Evolutionary conservation across 768 basidiomycete genomes (phyloP).

Genomic region (Cytidiella melzeri): DNA sequence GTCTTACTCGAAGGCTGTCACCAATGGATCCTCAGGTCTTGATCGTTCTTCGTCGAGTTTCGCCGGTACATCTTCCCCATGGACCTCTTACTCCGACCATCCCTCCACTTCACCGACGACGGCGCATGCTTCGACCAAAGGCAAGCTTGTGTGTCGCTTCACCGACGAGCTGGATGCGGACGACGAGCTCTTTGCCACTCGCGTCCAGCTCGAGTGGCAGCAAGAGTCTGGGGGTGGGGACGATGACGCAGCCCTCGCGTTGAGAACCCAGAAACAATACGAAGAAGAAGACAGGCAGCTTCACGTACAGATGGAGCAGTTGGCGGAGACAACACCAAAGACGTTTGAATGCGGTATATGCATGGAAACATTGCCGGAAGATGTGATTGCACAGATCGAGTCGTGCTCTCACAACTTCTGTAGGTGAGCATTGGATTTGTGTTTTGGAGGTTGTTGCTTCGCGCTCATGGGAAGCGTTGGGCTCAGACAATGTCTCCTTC

Average conservation of each 20-base stretch:
- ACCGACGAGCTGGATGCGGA: constrained; percentile 6
- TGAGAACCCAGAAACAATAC: constrained; percentile 29
- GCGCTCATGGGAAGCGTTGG: too few relatives aligned
- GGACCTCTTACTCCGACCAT: too few relatives aligned
- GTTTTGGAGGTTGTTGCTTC: not conserved
- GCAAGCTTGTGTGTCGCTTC: constrained; percentile 2
- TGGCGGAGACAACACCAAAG: constrained; percentile 24
- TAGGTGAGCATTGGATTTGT: constrained; percentile 5
- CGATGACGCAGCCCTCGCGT: constrained; percentile 20
- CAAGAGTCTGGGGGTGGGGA: too few relatives aligned
- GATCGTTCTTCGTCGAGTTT: not conserved
- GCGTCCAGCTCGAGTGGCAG: constrained; percentile 9
- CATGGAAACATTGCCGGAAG: constrained; percentile 8
- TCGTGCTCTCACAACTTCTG: constrained; percentile 13
- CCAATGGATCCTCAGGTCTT: not conserved
- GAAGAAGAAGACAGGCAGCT: constrained; percentile 37
- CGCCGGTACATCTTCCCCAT: not conserved
- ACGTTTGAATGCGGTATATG: constrained; percentile 49
- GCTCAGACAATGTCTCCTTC: constrained; percentile 9
- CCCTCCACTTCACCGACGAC: too few relatives aligned
- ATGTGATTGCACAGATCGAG: constrained; percentile 4
- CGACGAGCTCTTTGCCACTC: constrained; percentile 11
- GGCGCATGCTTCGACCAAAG: too few relatives aligned
- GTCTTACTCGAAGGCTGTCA: too few relatives aligned
- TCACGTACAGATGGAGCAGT: constrained; percentile 27